phyloP scores from a whole-genome alignment of 129 eudicot genomes.

The Flaveria trinervia region DNA sequence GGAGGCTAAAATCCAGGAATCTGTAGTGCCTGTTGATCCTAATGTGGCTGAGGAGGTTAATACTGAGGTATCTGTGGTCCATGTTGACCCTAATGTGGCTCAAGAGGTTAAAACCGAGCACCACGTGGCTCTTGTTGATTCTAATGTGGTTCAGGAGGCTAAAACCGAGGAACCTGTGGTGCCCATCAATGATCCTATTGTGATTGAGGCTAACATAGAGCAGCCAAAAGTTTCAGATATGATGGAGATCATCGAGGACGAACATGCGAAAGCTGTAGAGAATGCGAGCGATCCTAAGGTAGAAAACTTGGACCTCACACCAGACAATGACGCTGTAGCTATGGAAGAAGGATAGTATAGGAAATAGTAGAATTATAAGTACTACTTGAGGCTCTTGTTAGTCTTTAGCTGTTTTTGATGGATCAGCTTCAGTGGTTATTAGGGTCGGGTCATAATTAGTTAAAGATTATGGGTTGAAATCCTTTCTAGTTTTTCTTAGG shows the following conservation, averaged over 20 bases:
- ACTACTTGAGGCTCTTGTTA: constrained; percentile 3
- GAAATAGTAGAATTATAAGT: background rate
- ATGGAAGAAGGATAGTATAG: constrained; percentile 37
- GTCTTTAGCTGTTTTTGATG: constrained; percentile 19
- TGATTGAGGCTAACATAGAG: constrained; percentile 10
- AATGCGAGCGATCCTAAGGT: constrained; percentile 7
- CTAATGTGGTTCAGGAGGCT: constrained; percentile 8
- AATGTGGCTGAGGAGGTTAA: background rate
- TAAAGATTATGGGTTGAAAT: constrained; percentile 2
- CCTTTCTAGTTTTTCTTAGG: background rate
- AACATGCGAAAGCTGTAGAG: constrained; percentile 33
- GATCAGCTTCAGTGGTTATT: background rate
- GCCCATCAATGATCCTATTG: constrained; percentile 15
- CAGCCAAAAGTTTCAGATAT: constrained; percentile 36
- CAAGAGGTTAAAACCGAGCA: constrained; percentile 1
- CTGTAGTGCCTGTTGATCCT: background rate
- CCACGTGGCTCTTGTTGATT: background rate
- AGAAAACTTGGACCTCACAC: constrained; percentile 13
- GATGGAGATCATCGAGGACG: background rate
- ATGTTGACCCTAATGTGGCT: background rate
- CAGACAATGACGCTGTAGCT: constrained; percentile 26
- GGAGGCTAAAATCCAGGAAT: constrained; percentile 5
- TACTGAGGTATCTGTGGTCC: constrained; percentile 8
- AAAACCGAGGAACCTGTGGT: constrained; percentile 10
- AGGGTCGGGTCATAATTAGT: background rate